phyloP scores from a whole-genome alignment of 768 basidiomycete species.

The Russula earlei region DNA sequence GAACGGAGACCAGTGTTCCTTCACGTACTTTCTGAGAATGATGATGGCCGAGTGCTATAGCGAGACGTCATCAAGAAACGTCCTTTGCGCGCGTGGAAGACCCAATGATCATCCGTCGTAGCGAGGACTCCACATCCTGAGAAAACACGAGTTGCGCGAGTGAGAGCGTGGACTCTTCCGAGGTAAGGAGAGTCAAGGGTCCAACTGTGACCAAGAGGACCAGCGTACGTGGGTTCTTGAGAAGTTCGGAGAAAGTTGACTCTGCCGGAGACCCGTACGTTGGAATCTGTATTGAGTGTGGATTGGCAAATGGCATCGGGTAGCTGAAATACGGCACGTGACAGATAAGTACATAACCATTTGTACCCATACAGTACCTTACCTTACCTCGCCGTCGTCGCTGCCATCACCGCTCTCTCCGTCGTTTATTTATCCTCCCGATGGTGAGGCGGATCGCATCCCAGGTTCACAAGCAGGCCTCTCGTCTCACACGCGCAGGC shows the following conservation, averaged over 20 bases:
- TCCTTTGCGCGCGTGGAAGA: slow-evolving; percentile 17
- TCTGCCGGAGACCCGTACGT: slow-evolving; percentile 71
- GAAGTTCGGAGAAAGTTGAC: slow-evolving; percentile 59
- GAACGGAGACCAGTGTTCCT: slow-evolving; percentile 83
- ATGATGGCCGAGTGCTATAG: slow-evolving; percentile 79
- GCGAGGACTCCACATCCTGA: slow-evolving; percentile 53
- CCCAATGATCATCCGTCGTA: slow-evolving; percentile 81
- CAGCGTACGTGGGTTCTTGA: slow-evolving; percentile 55
- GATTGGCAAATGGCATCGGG: no score
- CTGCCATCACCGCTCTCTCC: no score
- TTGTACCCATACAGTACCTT: no score
- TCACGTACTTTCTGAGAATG: slow-evolving; percentile 78
- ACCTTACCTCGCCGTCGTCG: no score
- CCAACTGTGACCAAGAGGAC: slow-evolving; percentile 5
- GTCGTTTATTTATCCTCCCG: no score
- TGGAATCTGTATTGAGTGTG: slow-evolving; percentile 67
- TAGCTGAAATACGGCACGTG: no score
- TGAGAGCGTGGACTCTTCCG: slow-evolving; percentile 60
- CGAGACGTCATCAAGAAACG: slow-evolving; percentile 42
- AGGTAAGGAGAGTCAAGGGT: neutral
- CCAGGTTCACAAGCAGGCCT: slow-evolving; percentile 83
- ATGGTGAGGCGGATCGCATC: slow-evolving; percentile 79
- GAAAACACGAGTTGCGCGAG: slow-evolving; percentile 61
- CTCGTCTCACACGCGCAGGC: slow-evolving; percentile 63
- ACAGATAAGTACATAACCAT: no score